These are phyloP conservation scores for Fulvia fulva DNA, from an alignment of 2,329 filamentous ascomycete species.

Conservation along the genomic window DNA sequence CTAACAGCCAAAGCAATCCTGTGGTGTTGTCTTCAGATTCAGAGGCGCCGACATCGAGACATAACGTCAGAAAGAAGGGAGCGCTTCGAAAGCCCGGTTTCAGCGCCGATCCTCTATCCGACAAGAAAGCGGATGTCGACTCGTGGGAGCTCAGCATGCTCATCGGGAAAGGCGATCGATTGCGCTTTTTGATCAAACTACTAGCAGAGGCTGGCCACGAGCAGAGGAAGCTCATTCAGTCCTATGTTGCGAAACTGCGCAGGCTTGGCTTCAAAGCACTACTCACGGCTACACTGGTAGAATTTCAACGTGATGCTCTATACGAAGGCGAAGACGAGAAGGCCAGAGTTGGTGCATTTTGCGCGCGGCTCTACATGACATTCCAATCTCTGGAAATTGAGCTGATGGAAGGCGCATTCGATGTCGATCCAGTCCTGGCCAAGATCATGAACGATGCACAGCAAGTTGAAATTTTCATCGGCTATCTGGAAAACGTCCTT, in stretches of 20 bases:
- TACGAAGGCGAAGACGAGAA: neutral
- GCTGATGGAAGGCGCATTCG: constrained; percentile 1
- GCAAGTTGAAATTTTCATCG: constrained; percentile 1
- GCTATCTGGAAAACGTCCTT: constrained; percentile 11
- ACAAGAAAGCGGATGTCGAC: constrained; percentile 10
- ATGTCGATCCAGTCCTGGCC: constrained; percentile 1
- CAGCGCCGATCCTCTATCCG: constrained; percentile 8
- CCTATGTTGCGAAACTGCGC: constrained; percentile 4
- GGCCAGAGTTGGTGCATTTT: constrained; percentile 1
- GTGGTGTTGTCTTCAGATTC: neutral
- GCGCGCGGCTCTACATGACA: constrained; percentile 16
- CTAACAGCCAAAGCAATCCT: neutral
- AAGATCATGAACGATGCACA: neutral
- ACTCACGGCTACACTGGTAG: neutral
- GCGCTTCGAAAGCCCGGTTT: neutral
- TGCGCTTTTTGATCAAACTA: constrained; percentile 43
- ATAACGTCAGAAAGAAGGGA: neutral
- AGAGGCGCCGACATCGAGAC: neutral
- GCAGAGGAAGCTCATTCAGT: constrained; percentile 11
- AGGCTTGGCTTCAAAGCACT: neutral
- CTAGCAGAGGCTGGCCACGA: constrained; percentile 30
- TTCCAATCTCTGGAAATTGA: constrained; percentile 3
- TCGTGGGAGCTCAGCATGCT: constrained; percentile 17
- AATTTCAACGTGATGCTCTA: neutral
- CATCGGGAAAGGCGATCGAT: constrained; percentile 31